Base-by-base conservation (phyloP, 345 rosid species). In the Salix purpurea region DNA sequence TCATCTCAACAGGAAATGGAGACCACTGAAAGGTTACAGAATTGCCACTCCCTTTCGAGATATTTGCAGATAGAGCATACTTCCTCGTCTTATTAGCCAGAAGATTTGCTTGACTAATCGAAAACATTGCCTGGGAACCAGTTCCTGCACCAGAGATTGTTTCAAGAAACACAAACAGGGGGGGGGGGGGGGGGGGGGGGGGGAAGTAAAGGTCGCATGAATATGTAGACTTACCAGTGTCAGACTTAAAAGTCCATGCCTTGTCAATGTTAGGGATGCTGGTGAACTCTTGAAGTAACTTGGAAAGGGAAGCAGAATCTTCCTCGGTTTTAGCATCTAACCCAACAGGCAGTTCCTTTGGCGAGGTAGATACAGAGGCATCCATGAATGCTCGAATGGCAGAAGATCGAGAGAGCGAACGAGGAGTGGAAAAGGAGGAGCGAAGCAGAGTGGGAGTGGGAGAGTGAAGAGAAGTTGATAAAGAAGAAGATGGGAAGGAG, bases 1-100 rank as follows among this genome's bases (percentile, higher is more conserved):
- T 77, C 94, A 90, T 85, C 90, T 96, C 97, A 1, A 91, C 37
- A 23, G 99, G 98, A 85, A 96, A 96, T 18, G 94, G 89, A 16
- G 92, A 81, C 97, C 99, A 93, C 40, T 86, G 87, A 78, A 96
- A 86, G 69, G 78, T 81, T 10, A 85, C 78, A 56, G 88, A 79
- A 71, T 81, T 76, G 48, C 71, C 69, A 81, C 74, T 83, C 61
- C 83, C 87, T 19, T 87, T 85, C 0, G 82, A 83, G 69, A 96
- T 86, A 80, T 78, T 87, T 72, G 88, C 75, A 14, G 92, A 90
- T 56, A 89, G 78, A 78, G 86, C 82, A 74, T 78, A 91, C 74
- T 87, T 88, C 71, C 86, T 90, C 85, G 61, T 86, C 87, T 92
- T 96, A 79, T 96, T 91, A 48, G 91, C 96, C 86, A 90, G 72